Evolutionary conservation across 1,139 yeast genomes (phyloP).

Genomic region (Debaryomycetaceae sp.): DNA sequence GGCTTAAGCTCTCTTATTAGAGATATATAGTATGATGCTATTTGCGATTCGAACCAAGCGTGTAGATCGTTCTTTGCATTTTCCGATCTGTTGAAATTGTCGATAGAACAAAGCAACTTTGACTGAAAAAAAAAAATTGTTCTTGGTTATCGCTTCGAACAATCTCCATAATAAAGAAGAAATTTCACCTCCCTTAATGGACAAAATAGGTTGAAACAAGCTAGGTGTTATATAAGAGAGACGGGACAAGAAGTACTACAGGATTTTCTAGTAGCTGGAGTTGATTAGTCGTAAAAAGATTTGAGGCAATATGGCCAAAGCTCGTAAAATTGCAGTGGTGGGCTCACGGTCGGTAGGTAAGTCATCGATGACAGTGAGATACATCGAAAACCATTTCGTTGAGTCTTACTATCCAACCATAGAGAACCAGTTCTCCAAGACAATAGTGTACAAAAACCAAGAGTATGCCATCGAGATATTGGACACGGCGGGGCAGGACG

Average conservation of each 20-base stretch:
- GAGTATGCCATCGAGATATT: slow-evolving; percentile 82
- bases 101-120: not conserved
- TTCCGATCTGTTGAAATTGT: not conserved
- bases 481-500: slow-evolving; percentile 96
- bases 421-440: slow-evolving; percentile 82
- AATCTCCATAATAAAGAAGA: not conserved
- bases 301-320: slow-evolving; percentile 34
- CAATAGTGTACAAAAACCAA: slow-evolving; percentile 65
- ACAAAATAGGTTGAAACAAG: too few relatives aligned
- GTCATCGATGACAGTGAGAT: slow-evolving; percentile 81
- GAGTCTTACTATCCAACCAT: slow-evolving; percentile 92
- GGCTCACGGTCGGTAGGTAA: slow-evolving; percentile 92
- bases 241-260: too few relatives aligned
- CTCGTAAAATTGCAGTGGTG: slow-evolving; percentile 81
- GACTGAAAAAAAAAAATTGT: not conserved
- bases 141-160: not conserved
- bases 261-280: too few relatives aligned
- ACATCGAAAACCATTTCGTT: slow-evolving; percentile 83
- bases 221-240: too few relatives aligned
- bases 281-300: not conserved
- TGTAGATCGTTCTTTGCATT: too few relatives aligned
- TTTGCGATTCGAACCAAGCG: too few relatives aligned
- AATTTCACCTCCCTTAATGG: too few relatives aligned
- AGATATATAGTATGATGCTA: too few relatives aligned
- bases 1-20: too few relatives aligned